Conservation (phyloP, 306 rosid genomes). For the Biancaea sappan region DNA sequence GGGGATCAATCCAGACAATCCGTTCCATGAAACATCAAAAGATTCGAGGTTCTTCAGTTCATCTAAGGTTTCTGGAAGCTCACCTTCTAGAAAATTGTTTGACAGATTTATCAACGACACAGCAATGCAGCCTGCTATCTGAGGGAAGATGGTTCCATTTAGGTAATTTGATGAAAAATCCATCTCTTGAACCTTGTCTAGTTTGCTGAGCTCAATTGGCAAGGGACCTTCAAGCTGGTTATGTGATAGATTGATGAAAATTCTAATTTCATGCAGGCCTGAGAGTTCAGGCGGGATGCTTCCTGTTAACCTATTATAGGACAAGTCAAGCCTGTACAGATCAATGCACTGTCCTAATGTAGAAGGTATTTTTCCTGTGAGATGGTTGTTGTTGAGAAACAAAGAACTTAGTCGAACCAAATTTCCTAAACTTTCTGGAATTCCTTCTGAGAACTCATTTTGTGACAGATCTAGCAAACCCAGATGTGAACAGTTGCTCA, state of each 20-base stretch:
- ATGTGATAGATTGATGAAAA: slow-evolving; percentile 67
- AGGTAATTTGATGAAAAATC: slow-evolving; percentile 68
- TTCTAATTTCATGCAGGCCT: slow-evolving; percentile 64
- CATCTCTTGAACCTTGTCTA: slow-evolving; percentile 64
- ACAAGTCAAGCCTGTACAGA: slow-evolving; percentile 68
- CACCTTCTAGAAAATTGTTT: slow-evolving; percentile 55
- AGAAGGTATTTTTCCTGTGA: slow-evolving; percentile 62
- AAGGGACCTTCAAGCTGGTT: slow-evolving; percentile 65
- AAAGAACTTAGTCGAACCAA: slow-evolving; percentile 43
- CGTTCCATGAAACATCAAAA: slow-evolving; percentile 59
- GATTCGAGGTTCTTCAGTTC: slow-evolving; percentile 57
- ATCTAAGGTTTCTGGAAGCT: slow-evolving; percentile 59
- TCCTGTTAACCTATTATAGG: slow-evolving; percentile 62
- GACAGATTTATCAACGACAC: slow-evolving; percentile 54
- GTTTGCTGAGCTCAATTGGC: slow-evolving; percentile 71
- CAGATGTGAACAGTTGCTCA: slow-evolving; percentile 43
- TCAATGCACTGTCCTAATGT: slow-evolving; percentile 51
- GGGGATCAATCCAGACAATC: slow-evolving; percentile 59
- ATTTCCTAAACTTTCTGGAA: slow-evolving; percentile 59
- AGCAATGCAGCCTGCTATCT: slow-evolving; percentile 70
- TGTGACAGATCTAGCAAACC: slow-evolving; percentile 68
- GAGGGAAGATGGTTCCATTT: slow-evolving; percentile 57
- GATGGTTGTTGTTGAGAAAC: slow-evolving; percentile 69
- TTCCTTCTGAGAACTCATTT: slow-evolving; percentile 53
- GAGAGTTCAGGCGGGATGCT: slow-evolving; percentile 50